Evolutionary conservation across 495 filamentous ascomycete species (phyloP).

Genomic region (Neurospora hispaniola): DNA sequence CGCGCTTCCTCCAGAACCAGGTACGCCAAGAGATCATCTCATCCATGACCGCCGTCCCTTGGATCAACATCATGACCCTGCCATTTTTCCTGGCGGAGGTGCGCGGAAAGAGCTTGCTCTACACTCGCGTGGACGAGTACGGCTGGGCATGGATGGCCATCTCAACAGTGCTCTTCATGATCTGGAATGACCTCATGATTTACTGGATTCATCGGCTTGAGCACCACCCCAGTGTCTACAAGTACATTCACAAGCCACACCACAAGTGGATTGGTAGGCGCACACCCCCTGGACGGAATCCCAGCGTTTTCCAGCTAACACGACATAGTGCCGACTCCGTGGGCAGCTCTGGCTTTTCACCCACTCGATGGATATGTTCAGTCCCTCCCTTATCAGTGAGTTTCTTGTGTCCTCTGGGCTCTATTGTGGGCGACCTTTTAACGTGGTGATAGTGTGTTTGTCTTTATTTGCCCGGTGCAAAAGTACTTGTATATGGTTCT

Average conservation of each 20-base stretch:
- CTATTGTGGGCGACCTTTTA: not conserved
- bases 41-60: slow-evolving; percentile 12
- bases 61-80: slow-evolving; percentile 15
- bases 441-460: slow-evolving; percentile 7
- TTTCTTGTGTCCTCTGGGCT: not conserved
- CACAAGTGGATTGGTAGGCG: slow-evolving; percentile 17
- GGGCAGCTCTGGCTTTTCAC: slow-evolving; percentile 16
- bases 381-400: slow-evolving; percentile 16
- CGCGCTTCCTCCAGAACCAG: slow-evolving; percentile 16
- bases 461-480: slow-evolving; percentile 15
- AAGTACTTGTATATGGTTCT: slow-evolving; percentile 16
- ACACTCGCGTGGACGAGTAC: slow-evolving; percentile 8
- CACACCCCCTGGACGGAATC: not conserved
- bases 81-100: slow-evolving; percentile 15
- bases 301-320: not conserved
- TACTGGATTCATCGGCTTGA: slow-evolving; percentile 18
- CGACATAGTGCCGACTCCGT: slow-evolving; percentile 11
- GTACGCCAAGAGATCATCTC: slow-evolving; percentile 12
- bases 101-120: slow-evolving; percentile 13
- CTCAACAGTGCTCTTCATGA: slow-evolving; percentile 13
- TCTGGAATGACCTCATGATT: slow-evolving; percentile 15
- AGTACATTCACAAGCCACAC: slow-evolving; percentile 16
- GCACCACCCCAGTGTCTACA: slow-evolving; percentile 16
- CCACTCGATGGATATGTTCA: slow-evolving; percentile 15
- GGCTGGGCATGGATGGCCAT: slow-evolving; percentile 11